Evolutionary conservation across 2,329 filamentous ascomycete species (phyloP).

Genomic region (Aspergillus carbonarius): DNA sequence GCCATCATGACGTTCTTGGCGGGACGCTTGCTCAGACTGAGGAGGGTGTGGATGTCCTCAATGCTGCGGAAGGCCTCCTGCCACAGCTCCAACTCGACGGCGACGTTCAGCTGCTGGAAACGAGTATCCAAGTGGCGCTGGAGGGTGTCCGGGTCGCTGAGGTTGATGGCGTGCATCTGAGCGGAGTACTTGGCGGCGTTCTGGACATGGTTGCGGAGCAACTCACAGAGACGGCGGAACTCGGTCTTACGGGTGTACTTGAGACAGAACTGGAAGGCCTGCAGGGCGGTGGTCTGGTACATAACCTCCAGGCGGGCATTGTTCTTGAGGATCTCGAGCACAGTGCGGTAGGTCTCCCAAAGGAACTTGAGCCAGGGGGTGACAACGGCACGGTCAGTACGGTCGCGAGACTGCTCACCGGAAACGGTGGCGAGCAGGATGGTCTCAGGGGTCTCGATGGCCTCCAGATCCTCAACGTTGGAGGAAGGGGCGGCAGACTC

Average conservation of each 20-base stretch:
- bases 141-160: slow-evolving; percentile 94
- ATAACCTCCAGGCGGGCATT: slow-evolving; percentile 96
- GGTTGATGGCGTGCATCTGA: slow-evolving; percentile 99
- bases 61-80: slow-evolving; percentile 99
- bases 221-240: slow-evolving; percentile 96
- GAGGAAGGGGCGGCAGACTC: slow-evolving; percentile 70
- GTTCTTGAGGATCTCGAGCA: slow-evolving; percentile 97
- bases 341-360: slow-evolving; percentile 98
- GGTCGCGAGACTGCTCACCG: slow-evolving; percentile 94
- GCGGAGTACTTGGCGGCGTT: slow-evolving; percentile 98
- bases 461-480: slow-evolving; percentile 92
- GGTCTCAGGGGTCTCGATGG: slow-evolving; percentile 95
- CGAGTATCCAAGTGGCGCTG: slow-evolving; percentile 97
- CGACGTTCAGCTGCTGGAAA: slow-evolving; percentile 97
- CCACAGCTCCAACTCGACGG: slow-evolving; percentile 96
- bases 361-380: slow-evolving; percentile 99
- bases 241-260: slow-evolving; percentile 99
- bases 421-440: slow-evolving; percentile 97
- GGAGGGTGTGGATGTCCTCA: slow-evolving; percentile 95
- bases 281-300: slow-evolving; percentile 96
- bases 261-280: slow-evolving; percentile 98
- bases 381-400: slow-evolving; percentile 95
- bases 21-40: slow-evolving; percentile 96
- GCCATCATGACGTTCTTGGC: slow-evolving; percentile 99
- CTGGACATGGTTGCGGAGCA: slow-evolving; percentile 97